Evolutionary conservation across 108 stramenopile species (phyloP).

Genomic region (Epithemia pelagica): DNA sequence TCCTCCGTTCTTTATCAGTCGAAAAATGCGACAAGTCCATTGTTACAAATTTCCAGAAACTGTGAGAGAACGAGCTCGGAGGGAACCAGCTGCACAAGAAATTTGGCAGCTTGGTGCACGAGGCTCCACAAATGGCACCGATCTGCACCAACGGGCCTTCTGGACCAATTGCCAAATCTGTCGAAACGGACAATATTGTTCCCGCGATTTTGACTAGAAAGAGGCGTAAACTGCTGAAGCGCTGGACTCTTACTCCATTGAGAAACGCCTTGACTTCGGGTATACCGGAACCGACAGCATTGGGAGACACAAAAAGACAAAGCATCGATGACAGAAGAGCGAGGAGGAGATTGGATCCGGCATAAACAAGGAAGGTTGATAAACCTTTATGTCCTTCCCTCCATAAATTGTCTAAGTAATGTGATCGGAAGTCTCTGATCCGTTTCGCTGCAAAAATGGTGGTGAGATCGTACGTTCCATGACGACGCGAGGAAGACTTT

Average conservation of each 20-base stretch:
- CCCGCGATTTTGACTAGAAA: conserved; percentile 57
- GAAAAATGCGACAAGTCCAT: conserved; percentile 48
- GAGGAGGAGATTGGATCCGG: neutral
- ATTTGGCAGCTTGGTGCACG: conserved; percentile 21
- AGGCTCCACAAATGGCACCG: conserved; percentile 65
- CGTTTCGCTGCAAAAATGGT: neutral
- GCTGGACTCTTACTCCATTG: conserved; percentile 67
- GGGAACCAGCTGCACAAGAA: conserved; percentile 3
- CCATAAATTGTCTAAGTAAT: conserved; percentile 2
- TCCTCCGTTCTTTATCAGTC: conserved; percentile 57
- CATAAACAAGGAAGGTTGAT: conserved; percentile 9
- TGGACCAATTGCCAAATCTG: conserved; percentile 67
- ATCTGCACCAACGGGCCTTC: conserved; percentile 84
- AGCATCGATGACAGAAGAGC: conserved; percentile 15
- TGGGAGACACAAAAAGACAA: conserved; percentile 26
- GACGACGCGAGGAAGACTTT: too few species aligned
- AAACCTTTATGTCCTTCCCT: neutral
- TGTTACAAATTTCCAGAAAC: conserved; percentile 18
- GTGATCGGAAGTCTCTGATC: neutral
- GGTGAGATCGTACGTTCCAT: too few species aligned
- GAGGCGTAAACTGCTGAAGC: conserved; percentile 19
- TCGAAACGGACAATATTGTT: conserved; percentile 54
- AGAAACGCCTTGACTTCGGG: conserved; percentile 82
- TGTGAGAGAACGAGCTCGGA: neutral
- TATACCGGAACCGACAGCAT: conserved; percentile 68